Percentiles rank a stretch among this genome's conserved stretches.
phyloP scores from a whole-genome alignment of 139 green algal genomes.

The Chlorella sp. region DNA sequence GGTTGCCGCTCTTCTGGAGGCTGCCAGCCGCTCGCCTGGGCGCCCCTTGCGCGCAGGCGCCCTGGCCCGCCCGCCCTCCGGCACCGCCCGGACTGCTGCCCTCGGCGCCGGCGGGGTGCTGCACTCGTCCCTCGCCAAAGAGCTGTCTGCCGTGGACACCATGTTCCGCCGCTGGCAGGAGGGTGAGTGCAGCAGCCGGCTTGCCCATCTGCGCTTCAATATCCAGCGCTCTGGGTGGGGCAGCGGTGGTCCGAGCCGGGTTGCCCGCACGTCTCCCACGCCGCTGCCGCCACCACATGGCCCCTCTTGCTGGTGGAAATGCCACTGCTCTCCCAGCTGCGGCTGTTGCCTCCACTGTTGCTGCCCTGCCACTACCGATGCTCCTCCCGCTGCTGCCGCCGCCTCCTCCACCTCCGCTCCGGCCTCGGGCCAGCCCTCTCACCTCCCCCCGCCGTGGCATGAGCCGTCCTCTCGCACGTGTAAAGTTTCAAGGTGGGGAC shows the following conservation, averaged over 20 bases:
- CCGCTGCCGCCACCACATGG: too few relatives aligned
- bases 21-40: not conserved
- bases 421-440: not conserved
- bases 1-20: not conserved
- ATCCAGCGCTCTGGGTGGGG: too few relatives aligned
- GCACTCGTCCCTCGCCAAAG: not conserved
- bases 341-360: too few relatives aligned
- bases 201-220: not conserved
- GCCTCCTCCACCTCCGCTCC: not conserved
- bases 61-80: not conserved
- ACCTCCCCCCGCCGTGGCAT: too few relatives aligned
- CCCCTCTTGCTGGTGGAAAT: not conserved
- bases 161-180: not conserved
- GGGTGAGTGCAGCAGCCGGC: not conserved
- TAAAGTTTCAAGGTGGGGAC: too few relatives aligned
- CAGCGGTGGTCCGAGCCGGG: too few relatives aligned
- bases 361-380: not conserved
- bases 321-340: not conserved
- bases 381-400: too few relatives aligned
- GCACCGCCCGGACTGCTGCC: too few relatives aligned
- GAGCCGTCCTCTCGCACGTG: too few relatives aligned
- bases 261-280: not conserved
- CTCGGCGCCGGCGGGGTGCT: not conserved
- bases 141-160: constrained; percentile 1
- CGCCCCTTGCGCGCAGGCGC: too few relatives aligned